phyloP scores from a whole-genome alignment of 768 basidiomycete genomes.

The Trichaptum fuscoviolaceum region DNA sequence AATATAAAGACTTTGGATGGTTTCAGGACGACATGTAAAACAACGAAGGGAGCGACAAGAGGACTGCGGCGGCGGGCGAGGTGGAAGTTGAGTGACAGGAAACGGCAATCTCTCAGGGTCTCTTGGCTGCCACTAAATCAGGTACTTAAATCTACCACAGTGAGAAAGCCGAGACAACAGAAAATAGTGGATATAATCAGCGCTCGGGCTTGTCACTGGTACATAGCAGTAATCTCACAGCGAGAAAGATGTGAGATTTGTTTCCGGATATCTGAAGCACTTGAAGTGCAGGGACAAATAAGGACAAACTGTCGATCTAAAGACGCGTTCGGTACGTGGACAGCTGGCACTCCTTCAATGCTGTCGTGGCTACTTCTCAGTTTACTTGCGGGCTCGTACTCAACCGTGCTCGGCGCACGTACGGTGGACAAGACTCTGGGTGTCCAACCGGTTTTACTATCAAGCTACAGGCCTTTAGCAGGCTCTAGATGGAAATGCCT shows the following conservation, averaged over 20 bases:
- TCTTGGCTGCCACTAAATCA: background rate
- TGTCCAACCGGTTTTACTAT: constrained; percentile 47
- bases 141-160: background rate
- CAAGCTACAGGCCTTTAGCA: constrained; percentile 48
- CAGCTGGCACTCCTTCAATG: constrained; percentile 27
- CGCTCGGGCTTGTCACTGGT: too few relatives aligned
- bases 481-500: constrained; percentile 69
- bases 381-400: constrained; percentile 26
- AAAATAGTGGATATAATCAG: too few relatives aligned
- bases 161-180: background rate
- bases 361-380: constrained; percentile 43
- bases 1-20: background rate
- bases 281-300: background rate
- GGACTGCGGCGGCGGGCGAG: too few relatives aligned
- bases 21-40: background rate
- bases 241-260: too few relatives aligned
- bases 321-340: constrained; percentile 1
- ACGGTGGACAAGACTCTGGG: constrained; percentile 47
- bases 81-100: background rate
- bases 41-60: background rate
- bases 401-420: background rate
- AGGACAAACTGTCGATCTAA: background rate
- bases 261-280: too few relatives aligned
- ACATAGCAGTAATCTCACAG: too few relatives aligned
- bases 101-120: background rate